Evolutionary conservation across 2,329 filamentous ascomycete genomes (phyloP), one percentile per base, ranked within the genome.

Genomic region (Aureobasidium sp.): DNA sequence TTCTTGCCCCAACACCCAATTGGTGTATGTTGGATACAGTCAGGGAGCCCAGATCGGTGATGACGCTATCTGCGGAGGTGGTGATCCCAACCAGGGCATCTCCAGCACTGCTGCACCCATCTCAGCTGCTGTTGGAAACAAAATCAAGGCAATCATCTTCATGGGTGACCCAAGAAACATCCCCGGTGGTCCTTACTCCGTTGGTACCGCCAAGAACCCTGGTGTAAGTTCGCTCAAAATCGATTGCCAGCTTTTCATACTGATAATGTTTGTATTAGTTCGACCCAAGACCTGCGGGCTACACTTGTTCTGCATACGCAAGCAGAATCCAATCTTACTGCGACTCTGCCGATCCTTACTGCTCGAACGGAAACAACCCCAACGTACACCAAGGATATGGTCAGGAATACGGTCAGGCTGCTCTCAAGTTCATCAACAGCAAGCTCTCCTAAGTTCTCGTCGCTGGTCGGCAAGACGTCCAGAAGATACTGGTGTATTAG

Each of bases 21-120:
- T 87, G 37, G 82, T 87, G 6, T 72, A 87, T 36, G 81, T 87
- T 41, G 85, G 84, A 39, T 87, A 87, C 71, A 85, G 82, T 8
- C 84, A 85, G 79, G 84, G 84, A 50, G 83, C 80, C 46, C 82
- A 87, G 73, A 86, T 87, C 66, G 80, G 84, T 71, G 84, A 87
- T 66, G 82, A 84, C 66, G 84, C 83, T 7, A 73, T 86, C 44
- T 86, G 84, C 67, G 84, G 84, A 15, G 84, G 83, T 32, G 77
- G 77, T 5, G 80, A 81, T 62, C 70, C 73, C 5, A 79, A 79
- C 58, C 68, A 74, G 46, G 79, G 79, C 62, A 71, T 82, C 56
- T 69, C 72, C 26, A 79, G 77, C 55, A 79, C 80, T 7, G 76
- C 78, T 9, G 57, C 62, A 3, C 50, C 51, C 17, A 64, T 69